phyloP scores from a whole-genome alignment of 2,329 filamentous ascomycete species.

The Calonectria honghensis region DNA sequence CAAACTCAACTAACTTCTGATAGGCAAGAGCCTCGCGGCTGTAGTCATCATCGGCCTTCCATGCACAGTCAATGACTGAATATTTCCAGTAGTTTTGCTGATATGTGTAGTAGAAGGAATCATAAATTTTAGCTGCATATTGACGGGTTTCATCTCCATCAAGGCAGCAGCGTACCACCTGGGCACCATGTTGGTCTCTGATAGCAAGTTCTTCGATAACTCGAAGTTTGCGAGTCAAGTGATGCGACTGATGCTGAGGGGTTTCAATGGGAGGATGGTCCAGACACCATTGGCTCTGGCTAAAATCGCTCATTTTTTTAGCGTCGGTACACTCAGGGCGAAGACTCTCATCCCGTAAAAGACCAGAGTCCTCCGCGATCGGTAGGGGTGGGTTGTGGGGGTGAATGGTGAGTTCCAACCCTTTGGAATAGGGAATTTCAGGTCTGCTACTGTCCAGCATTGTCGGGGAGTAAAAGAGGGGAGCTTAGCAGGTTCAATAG shows the following conservation, averaged over 20 bases:
- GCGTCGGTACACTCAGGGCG: neutral
- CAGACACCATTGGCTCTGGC: neutral
- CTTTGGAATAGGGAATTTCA: neutral
- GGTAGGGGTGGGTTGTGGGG: neutral
- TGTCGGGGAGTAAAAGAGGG: too few relatives aligned
- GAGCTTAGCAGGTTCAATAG: neutral
- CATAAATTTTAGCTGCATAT: constrained; percentile 2
- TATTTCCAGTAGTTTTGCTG: neutral
- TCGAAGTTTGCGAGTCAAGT: neutral
- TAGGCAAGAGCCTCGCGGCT: neutral
- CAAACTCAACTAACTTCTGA: neutral
- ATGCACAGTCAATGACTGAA: neutral
- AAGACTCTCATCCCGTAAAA: neutral
- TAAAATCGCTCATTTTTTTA: neutral
- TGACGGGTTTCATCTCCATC: neutral
- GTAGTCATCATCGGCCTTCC: neutral
- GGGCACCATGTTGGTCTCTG: neutral
- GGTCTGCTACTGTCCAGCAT: neutral
- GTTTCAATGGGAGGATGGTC: neutral
- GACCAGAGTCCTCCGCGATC: neutral
- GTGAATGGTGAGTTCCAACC: neutral
- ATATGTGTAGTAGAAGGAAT: neutral
- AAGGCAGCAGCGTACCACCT: neutral
- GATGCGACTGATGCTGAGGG: neutral
- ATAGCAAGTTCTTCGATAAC: neutral